Conservation (phyloP, 2,329 filamentous ascomycete species). For the Penicillium sp. region DNA sequence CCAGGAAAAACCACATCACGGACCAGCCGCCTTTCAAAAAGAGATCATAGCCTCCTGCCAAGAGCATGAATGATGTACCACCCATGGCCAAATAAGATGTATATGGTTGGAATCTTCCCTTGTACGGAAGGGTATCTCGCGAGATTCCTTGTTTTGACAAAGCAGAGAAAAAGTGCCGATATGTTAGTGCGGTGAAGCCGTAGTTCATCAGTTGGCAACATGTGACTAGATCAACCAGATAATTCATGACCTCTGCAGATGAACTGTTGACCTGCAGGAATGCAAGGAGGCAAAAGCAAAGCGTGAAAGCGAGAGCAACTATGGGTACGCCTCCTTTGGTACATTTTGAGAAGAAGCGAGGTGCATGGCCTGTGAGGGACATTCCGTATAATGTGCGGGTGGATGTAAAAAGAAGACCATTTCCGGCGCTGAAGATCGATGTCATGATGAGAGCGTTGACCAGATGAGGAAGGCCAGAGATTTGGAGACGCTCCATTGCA, state of each 20-base stretch:
- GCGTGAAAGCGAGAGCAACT: slow-evolving; percentile 63
- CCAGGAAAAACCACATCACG: slow-evolving; percentile 66
- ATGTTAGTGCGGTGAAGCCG: slow-evolving; percentile 64
- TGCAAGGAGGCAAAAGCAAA: slow-evolving; percentile 65
- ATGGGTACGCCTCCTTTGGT: slow-evolving; percentile 65
- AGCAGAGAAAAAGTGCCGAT: slow-evolving; percentile 68
- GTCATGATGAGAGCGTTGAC: slow-evolving; percentile 69
- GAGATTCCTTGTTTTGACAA: slow-evolving; percentile 65
- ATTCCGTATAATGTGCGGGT: slow-evolving; percentile 65
- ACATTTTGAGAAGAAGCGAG: slow-evolving; percentile 45
- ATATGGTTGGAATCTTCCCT: slow-evolving; percentile 57
- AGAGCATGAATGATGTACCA: slow-evolving; percentile 65
- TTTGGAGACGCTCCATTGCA: slow-evolving; percentile 63
- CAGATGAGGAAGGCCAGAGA: slow-evolving; percentile 62
- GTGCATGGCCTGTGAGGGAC: slow-evolving; percentile 64
- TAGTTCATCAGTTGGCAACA: slow-evolving; percentile 30
- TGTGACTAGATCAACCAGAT: slow-evolving; percentile 28
- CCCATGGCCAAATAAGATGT: slow-evolving; percentile 64
- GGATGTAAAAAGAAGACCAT: slow-evolving; percentile 63
- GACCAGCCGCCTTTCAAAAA: slow-evolving; percentile 67
- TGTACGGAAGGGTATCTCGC: slow-evolving; percentile 66
- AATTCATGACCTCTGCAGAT: slow-evolving; percentile 60
- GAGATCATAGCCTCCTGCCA: slow-evolving; percentile 70
- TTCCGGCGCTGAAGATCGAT: slow-evolving; percentile 64
- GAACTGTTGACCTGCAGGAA: slow-evolving; percentile 68